These are phyloP conservation scores for Alnus rubra DNA, from an alignment of 306 rosid genomes.

Conservation along the genomic window DNA sequence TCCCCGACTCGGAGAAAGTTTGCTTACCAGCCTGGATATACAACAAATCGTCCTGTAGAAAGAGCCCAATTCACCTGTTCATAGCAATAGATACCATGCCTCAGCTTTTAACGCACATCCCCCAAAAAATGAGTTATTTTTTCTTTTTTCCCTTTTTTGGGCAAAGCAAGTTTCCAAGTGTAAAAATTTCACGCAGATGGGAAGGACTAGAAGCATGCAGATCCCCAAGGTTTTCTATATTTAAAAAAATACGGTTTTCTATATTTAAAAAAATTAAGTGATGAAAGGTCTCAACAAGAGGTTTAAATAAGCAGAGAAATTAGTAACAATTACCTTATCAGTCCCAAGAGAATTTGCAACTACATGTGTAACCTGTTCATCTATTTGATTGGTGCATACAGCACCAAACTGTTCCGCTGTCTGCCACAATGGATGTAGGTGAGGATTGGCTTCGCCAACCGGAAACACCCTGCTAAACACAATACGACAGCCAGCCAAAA, in stretches of 20 bases:
- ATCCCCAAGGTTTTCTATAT: conserved; percentile 6
- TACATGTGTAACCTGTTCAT: conserved; percentile 95
- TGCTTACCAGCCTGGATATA: conserved; percentile 93
- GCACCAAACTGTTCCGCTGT: conserved; percentile 99
- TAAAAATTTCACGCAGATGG: not conserved
- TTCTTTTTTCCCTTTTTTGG: not conserved
- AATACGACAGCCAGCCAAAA: conserved; percentile 83
- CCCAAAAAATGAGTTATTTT: not conserved
- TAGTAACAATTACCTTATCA: conserved; percentile 72
- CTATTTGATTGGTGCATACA: conserved; percentile 76
- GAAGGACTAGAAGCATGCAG: not conserved
- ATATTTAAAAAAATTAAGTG: not conserved
- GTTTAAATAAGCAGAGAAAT: conserved; percentile 7
- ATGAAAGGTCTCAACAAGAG: not conserved
- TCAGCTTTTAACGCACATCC: not conserved
- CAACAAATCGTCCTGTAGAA: conserved; percentile 73
- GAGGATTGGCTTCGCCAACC: conserved; percentile 86
- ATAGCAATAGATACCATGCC: conserved; percentile 26
- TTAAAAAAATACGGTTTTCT: not conserved
- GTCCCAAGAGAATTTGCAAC: conserved; percentile 92
- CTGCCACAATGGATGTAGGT: conserved; percentile 92
- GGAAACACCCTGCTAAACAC: conserved; percentile 97
- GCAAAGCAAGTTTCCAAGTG: not conserved
- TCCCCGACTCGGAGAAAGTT: not conserved
- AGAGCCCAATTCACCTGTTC: conserved; percentile 95